phyloP scores from a whole-genome alignment of 371 early-diverging fungal species.

The Mucor circinelloides region DNA sequence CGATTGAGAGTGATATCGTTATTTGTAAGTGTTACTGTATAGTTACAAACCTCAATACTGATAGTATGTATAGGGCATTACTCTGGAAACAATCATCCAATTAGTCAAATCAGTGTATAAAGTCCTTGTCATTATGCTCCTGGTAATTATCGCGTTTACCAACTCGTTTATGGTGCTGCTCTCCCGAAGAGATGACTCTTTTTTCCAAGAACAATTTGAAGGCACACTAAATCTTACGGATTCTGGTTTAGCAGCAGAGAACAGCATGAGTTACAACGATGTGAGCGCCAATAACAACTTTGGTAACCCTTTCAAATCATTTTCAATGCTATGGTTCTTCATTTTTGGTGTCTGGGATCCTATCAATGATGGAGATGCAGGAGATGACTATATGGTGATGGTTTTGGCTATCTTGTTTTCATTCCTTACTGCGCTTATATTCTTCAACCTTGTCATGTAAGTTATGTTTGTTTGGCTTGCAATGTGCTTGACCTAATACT shows the following conservation, averaged over 20 bases:
- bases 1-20: constrained; percentile 1
- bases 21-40: constrained; percentile 7
- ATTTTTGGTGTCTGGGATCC: constrained; percentile 21
- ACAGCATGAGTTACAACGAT: background rate
- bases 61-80: background rate
- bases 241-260: background rate
- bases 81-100: constrained; percentile 14
- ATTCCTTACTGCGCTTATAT: constrained; percentile 12
- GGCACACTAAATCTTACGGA: background rate
- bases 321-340: constrained; percentile 12
- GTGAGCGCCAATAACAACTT: constrained; percentile 1
- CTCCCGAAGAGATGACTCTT: background rate
- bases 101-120: constrained; percentile 1
- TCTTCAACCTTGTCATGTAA: constrained; percentile 22
- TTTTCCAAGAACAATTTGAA: constrained; percentile 14
- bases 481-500: background rate
- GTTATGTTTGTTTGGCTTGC: background rate
- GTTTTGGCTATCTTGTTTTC: constrained; percentile 13
- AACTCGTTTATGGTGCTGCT: constrained; percentile 11
- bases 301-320: background rate
- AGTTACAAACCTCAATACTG: background rate
- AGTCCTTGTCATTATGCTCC: constrained; percentile 7
- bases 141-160: constrained; percentile 16
- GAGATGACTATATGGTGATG: constrained; percentile 7
- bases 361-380: constrained; percentile 9